Base-by-base conservation (phyloP, 306 rosid genomes). In the Mimosa bimucronata region DNA sequence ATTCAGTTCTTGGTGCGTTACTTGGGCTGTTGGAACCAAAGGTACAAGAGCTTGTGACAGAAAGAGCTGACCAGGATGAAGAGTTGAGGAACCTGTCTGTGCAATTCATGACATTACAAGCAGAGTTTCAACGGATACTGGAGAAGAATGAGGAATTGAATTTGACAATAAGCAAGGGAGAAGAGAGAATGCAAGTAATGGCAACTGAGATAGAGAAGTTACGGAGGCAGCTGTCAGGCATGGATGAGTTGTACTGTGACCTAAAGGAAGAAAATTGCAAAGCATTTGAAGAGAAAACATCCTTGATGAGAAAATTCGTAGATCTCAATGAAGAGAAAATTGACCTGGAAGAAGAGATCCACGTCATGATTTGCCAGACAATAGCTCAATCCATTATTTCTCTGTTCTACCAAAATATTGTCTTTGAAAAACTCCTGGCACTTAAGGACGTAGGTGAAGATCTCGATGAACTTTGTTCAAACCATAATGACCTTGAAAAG, bases 111-210 rank as follows among this genome's bases (percentile, higher is more conserved):
- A 84, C 83, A 34, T 83, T 93, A 85, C 88, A 82, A 84, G 73
- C 72, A 57, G 93, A 88, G 73, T 76, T 83, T 77, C 84, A 88
- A 74, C 64, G 71, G 76, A 74, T 83, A 85, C 38, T 78, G 81
- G 84, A 83, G 80, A 88, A 84, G 77, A 92, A 85, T 81, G 91
- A 82, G 78, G 92, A 89, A 71, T 78, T 91, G 83, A 88, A 86
- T 75, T 80, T 67, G 85, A 87, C 88, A 71, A 84, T 91, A 83
- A 80, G 62, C 53, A 85, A 88, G 74, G 95, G 91, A 74, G 89
- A 90, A 71, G 84, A 76, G 58, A 91, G 85, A 71, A 89, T 82
- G 80, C 87, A 79, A 81, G 81, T 31, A 19, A 85, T 92, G 84
- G 76, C 64, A 74, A 38, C 82, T 2, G 85, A 84, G 77, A 76